These are phyloP conservation scores for Scleroderma citrinum DNA, from an alignment of 768 basidiomycete species.

Conservation along the genomic window DNA sequence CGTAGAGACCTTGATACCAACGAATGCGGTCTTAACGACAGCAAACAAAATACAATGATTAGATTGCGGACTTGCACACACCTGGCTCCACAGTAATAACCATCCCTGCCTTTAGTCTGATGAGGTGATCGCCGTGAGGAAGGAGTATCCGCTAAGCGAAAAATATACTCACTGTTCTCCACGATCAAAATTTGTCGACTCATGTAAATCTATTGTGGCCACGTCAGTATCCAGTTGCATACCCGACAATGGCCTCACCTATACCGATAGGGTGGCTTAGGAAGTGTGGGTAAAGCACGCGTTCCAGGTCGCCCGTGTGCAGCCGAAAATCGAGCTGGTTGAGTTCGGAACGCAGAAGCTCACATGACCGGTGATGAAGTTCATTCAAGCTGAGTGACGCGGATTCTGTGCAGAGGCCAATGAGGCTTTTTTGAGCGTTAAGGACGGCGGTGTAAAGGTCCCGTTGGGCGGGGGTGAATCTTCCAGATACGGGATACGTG, in stretches of 20 bases:
- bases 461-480: slow-evolving; percentile 70
- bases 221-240: slow-evolving; percentile 5
- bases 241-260: slow-evolving; percentile 38
- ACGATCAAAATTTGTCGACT: slow-evolving; percentile 61
- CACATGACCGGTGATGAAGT: slow-evolving; percentile 70
- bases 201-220: slow-evolving; percentile 70
- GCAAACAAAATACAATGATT: slow-evolving; percentile 5
- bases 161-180: slow-evolving; percentile 41
- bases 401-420: slow-evolving; percentile 53
- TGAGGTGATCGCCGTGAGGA: slow-evolving; percentile 1
- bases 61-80: slow-evolving; percentile 17
- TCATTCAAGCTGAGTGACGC: slow-evolving; percentile 59
- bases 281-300: slow-evolving; percentile 85
- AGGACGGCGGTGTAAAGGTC: slow-evolving; percentile 83
- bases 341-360: slow-evolving; percentile 63
- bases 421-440: slow-evolving; percentile 61
- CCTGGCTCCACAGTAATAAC: slow-evolving; percentile 92
- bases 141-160: neutral
- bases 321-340: slow-evolving; percentile 49
- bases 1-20: slow-evolving; percentile 62
- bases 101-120: slow-evolving; percentile 75
- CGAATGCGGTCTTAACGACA: slow-evolving; percentile 1
- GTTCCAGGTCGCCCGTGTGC: slow-evolving; percentile 53
- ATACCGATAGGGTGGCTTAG: slow-evolving; percentile 91
- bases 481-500: slow-evolving; percentile 82